Evolutionary conservation across 108 stramenopile genomes (phyloP).

Genomic region (Cyclotella kingstonii): DNA sequence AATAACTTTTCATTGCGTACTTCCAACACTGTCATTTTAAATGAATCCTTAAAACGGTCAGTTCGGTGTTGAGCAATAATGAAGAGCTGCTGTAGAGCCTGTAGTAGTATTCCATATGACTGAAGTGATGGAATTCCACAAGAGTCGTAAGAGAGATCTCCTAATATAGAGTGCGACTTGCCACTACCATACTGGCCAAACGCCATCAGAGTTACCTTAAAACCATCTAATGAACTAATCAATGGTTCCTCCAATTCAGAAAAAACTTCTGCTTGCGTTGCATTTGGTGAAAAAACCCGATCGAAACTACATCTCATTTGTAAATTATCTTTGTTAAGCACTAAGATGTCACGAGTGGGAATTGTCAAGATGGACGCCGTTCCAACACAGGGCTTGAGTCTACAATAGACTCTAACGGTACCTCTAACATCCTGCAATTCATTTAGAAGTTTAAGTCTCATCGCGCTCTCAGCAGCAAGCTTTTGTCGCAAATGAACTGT

Average conservation of each 20-base stretch:
- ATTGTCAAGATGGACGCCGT: conserved; percentile 37
- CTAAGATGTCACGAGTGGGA: conserved; percentile 67
- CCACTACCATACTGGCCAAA: conserved; percentile 93
- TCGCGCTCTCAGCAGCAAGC: conserved; percentile 70
- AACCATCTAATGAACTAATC: conserved; percentile 91
- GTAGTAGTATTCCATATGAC: conserved; percentile 66
- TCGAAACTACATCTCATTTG: conserved; percentile 88
- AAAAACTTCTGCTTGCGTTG: conserved; percentile 83
- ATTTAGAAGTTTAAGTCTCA: conserved; percentile 66
- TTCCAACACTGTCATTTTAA: conserved; percentile 71
- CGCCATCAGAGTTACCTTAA: conserved; percentile 92
- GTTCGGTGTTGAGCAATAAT: conserved; percentile 59
- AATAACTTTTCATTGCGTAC: conserved; percentile 73
- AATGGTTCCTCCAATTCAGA: conserved; percentile 87
- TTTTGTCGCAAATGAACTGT: conserved; percentile 57
- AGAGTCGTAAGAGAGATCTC: conserved; percentile 34
- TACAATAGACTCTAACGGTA: conserved; percentile 77
- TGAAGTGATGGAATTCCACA: conserved; percentile 21
- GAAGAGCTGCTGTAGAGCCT: conserved; percentile 64
- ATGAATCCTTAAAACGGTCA: conserved; percentile 68
- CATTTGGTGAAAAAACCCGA: conserved; percentile 74
- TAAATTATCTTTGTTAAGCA: conserved; percentile 55
- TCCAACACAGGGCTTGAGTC: conserved; percentile 43
- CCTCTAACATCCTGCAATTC: conserved; percentile 82
- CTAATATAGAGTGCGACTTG: conserved; percentile 94